Base-by-base conservation (phyloP, 148 eudicot species). In the Diospyros lotus region DNA sequence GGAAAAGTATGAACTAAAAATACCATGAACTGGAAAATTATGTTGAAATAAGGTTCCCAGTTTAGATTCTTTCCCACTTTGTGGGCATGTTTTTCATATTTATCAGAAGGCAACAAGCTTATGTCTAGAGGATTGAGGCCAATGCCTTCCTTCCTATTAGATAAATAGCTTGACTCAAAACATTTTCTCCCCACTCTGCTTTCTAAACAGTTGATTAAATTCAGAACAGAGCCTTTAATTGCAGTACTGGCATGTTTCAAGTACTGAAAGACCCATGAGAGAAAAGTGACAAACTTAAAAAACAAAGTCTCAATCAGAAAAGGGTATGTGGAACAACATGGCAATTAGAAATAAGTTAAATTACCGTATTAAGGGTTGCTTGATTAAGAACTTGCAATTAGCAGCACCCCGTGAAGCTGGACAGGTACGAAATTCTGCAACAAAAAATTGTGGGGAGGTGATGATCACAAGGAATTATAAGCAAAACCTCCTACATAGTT, bases 291-390 rank as follows among this genome's bases (percentile, higher is more conserved):
- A 71, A 42, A 43, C 4, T 46, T 41, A 43, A 42, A 38, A 1
- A 40, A 3, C 52, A 1, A 51, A 46, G 48, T 43, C 42, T 38
- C 38, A 15, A 50, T 55, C 43, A 38, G 48, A 60, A 45, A 44
- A 10, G n/a, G 52, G 4, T 48, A 18, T 55, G 50, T 73, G 45
- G 40, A 62, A 6, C 18, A 52, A 14, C 40, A 51, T 60, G n/a
- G 41, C 40, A 65, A 39, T 12, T 40, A 41, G 6, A 66, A 50
- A 48, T 68, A 17, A 39, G 64, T 73, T 39, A 78, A 18, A 39
- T 72, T 83, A 83, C 89, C 86, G 71, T 58, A 79, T 64, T 13
- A 81, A 73, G 52, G 79, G 66, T 41, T 14, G 68, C 40, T 64
- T 69, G 4, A 10, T 28, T 28, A 58, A 67, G 59, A 63, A 39